A percentile compares a stretch with the other conserved stretches of the same genome.
phyloP scores from a whole-genome alignment of 2,329 filamentous ascomycete species.

The Hymenoscyphus infarciens region DNA sequence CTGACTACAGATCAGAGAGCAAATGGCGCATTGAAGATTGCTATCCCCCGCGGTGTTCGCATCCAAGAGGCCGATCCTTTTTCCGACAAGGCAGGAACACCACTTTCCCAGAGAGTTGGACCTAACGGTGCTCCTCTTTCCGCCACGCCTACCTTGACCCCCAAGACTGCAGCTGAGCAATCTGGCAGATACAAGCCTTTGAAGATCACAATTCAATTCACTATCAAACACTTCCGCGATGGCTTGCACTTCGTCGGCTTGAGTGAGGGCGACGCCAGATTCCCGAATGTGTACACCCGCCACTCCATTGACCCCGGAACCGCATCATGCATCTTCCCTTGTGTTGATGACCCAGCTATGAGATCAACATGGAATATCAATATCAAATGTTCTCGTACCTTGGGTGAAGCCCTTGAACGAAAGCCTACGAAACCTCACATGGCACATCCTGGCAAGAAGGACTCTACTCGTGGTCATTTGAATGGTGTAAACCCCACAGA shows the following conservation, averaged over 20 bases:
- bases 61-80: constrained; percentile 58
- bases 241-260: constrained; percentile 90
- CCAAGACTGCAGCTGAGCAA: constrained; percentile 37
- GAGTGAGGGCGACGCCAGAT: constrained; percentile 73
- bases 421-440: constrained; percentile 39
- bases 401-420: constrained; percentile 68
- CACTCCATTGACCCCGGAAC: constrained; percentile 75
- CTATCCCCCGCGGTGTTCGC: constrained; percentile 55
- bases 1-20: constrained; percentile 36
- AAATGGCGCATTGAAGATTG: constrained; percentile 56
- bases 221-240: constrained; percentile 71
- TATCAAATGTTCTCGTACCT: constrained; percentile 78
- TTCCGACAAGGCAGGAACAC: constrained; percentile 45
- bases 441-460: constrained; percentile 41
- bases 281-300: constrained; percentile 87
- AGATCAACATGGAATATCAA: constrained; percentile 85
- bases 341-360: constrained; percentile 79
- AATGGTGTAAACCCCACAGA: constrained; percentile 18
- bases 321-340: constrained; percentile 86
- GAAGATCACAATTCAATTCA: constrained; percentile 71
- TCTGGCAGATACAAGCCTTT: constrained; percentile 53
- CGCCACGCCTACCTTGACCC: constrained; percentile 32
- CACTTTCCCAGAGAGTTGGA: constrained; percentile 38
- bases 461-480: constrained; percentile 18
- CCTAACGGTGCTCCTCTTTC: constrained; percentile 34